Evolutionary conservation across 1,139 yeast genomes (phyloP), one percentile per base, ranked within the genome.

Genomic region (Yamadazyma epiphylla): DNA sequence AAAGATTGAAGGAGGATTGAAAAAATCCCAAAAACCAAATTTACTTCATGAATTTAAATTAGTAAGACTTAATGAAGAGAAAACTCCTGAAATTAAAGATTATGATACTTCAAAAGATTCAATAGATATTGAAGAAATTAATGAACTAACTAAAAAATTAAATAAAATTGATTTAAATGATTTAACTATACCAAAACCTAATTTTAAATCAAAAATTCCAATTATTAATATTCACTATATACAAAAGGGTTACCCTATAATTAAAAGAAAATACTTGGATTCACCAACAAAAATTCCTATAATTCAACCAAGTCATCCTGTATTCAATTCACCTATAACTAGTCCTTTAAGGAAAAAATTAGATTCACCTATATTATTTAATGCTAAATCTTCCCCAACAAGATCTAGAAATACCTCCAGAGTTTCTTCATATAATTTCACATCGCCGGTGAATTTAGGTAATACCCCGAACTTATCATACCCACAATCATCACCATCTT

Each of bases 221-320:
- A 36, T 43, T 14, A 56, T 63, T 5, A 32, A 37, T 2, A 37
- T 46, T 11, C 42, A 58, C 34, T 63, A 58, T 38, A 33, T 41
- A 11, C 33, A 41, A 15, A 28, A 32, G 15, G 58, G 57, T 4
- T 45, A 48, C 13, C 61, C 60, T 1, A 41, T 44, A 1, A 47
- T 60, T 19, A 41, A 48, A 24, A 61, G 60, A 36, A 40, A 33
- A 25, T 22, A 29, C 10, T 2, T 21, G n/a, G 12, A 29, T 11
- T 12, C 14, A 14, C 19, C 23, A 10, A 33, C 56, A 4, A 41
- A 38, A 19, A 56, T 66, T 11, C 70, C 72, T 1, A 47, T 46
- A 13, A 60, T 63, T 5, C 49, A 59, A 20, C 54, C 57, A 0
- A 41, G 46, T 7, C 67, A 63, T 35, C 57, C 60, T 2, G 57